Evolutionary conservation across 352 stramenopile genomes (phyloP).

Genomic region (Achlya hypogyna): DNA sequence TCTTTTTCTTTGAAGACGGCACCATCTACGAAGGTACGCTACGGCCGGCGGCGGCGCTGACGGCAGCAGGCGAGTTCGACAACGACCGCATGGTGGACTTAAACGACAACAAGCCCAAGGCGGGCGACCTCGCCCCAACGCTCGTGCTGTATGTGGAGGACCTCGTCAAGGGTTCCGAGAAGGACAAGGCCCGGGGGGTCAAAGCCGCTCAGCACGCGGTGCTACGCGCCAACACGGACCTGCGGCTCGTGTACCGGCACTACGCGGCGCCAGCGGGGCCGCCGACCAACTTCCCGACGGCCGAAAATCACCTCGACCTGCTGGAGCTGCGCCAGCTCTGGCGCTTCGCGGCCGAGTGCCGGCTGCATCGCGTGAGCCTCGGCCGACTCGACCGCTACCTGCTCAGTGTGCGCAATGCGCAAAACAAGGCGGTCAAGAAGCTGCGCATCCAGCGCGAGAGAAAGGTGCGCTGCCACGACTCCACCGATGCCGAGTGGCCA

Average conservation of each 20-base stretch:
- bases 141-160: slow-evolving; percentile 53
- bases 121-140: background rate
- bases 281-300: background rate
- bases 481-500: background rate
- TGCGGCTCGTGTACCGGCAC: slow-evolving; percentile 47
- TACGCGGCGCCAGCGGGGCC: slow-evolving; percentile 19
- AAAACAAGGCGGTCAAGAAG: slow-evolving; percentile 21
- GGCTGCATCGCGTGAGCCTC: slow-evolving; percentile 7
- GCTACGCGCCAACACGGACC: slow-evolving; percentile 50
- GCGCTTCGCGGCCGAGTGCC: slow-evolving; percentile 14
- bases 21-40: slow-evolving; percentile 21
- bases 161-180: slow-evolving; percentile 26
- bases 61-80: background rate
- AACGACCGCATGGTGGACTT: slow-evolving; percentile 6
- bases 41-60: background rate
- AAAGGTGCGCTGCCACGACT: slow-evolving; percentile 1
- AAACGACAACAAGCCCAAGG: slow-evolving; percentile 16
- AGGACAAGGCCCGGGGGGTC: slow-evolving; percentile 29
- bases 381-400: slow-evolving; percentile 16
- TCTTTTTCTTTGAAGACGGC: slow-evolving; percentile 34
- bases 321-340: slow-evolving; percentile 19
- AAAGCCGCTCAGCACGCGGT: slow-evolving; percentile 43
- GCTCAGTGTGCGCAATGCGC: slow-evolving; percentile 11
- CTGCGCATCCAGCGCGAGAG: slow-evolving; percentile 16
- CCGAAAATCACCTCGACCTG: background rate